Percentiles rank a stretch among this genome's conserved stretches.
phyloP scores from a whole-genome alignment of 1,284 basidiomycete genomes.

The Pholiota adiposa region DNA sequence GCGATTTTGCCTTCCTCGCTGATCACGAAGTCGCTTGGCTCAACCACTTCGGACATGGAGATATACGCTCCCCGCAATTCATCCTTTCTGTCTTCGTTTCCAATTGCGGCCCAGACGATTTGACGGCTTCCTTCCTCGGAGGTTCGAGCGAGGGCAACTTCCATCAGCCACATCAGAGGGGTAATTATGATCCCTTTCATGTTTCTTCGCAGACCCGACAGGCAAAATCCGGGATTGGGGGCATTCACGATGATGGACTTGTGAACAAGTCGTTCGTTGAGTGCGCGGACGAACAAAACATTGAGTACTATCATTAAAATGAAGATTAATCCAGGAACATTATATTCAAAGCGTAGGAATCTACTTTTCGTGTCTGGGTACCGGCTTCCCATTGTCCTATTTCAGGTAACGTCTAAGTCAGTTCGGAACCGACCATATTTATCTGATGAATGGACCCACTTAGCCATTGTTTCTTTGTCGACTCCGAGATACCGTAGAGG shows the following conservation, averaged over 20 bases:
- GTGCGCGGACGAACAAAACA: slow-evolving; percentile 43
- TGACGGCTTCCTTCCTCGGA: slow-evolving; percentile 46
- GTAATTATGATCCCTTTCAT: slow-evolving; percentile 18
- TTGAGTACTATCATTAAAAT: slow-evolving; percentile 39
- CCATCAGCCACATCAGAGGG: slow-evolving; percentile 27
- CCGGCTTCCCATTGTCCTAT: not conserved
- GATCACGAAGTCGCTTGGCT: slow-evolving; percentile 20
- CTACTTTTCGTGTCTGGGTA: not conserved
- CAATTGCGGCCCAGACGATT: slow-evolving; percentile 44
- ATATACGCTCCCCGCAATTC: slow-evolving; percentile 21
- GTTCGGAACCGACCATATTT: not conserved
- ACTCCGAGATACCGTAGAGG: slow-evolving; percentile 36
- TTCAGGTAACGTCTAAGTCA: not conserved
- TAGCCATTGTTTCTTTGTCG: slow-evolving; percentile 31
- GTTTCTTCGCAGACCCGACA: slow-evolving; percentile 40
- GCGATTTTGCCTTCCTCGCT: slow-evolving; percentile 38
- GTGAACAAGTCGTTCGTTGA: slow-evolving; percentile 36
- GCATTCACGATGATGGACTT: slow-evolving; percentile 38
- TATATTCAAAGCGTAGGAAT: not conserved
- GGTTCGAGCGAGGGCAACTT: slow-evolving; percentile 32
- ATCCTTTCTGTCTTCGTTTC: slow-evolving; percentile 22
- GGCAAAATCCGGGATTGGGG: slow-evolving; percentile 51
- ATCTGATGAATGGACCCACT: slow-evolving; percentile 20
- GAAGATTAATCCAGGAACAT: not conserved
- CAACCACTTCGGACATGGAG: slow-evolving; percentile 6